Base-by-base conservation (phyloP, 1,284 basidiomycete genomes). In the Apiotrichum gamsii region DNA sequence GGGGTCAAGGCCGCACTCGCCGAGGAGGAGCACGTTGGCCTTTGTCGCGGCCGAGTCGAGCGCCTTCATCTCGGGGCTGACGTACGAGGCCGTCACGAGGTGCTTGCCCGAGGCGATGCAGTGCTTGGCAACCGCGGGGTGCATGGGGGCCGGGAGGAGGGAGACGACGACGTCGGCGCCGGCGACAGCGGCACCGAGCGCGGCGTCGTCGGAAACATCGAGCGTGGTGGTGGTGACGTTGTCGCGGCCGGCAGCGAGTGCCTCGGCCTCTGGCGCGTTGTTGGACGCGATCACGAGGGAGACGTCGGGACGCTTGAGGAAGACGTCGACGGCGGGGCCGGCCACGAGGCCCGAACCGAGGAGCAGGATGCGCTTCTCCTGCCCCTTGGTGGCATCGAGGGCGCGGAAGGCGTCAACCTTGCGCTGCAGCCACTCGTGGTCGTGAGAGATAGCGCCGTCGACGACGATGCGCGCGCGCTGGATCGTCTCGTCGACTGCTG, bases 261-360 rank as follows among this genome's bases (percentile, higher is more conserved):
- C 66, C 47, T 80, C 67, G 1, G 83, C 81, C 63, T 91, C 86
- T 0, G 63, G 46, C 5, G 78, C 58, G 21, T 81, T 79, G 67
- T 91, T 87, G 64, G 87, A 86, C 3, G 83, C 88, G 54, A 91
- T 80, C 3, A 85, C 68, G 24, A 93, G 70, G 42, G 81, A 75
- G 0, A 90, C 72, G 55, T 87, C 84, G 0, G 61, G 54, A 38
- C 76, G 70, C 58, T 76, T 67, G 62, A 79, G 73, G 41, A 93
- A 79, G 62, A 86, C 81, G 51, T 85, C 80, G 6, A 89, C 82
- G 8, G 84, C 84, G 11, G 89, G 90, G 3, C 83, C 83, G 13
- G 89, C 87, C 19, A 93, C 91, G 81, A 93, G 90, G 16, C 91
- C 93, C 45, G 85, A 88, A 10, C 91, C 91, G 4, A 95, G 77